These are phyloP conservation scores for Bacidia rubella DNA, from an alignment of 495 filamentous ascomycete species.

Conservation along the genomic window DNA sequence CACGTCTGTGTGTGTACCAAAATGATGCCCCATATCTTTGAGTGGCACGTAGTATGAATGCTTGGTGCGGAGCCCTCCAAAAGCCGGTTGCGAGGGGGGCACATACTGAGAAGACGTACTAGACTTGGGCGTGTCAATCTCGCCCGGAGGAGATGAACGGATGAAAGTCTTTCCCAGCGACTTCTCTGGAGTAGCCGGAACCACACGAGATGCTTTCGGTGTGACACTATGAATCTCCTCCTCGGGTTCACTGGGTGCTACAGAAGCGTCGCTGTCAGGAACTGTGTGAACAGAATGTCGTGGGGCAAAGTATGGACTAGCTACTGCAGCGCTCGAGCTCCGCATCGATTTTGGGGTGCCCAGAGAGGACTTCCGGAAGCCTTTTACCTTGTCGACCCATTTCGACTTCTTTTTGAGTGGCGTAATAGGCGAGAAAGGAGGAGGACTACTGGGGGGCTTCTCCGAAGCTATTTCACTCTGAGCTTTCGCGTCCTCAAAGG, in stretches of 20 bases:
- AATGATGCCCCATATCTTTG: constrained; percentile 44
- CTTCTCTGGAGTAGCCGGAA: constrained; percentile 4
- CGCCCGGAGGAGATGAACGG: constrained; percentile 6
- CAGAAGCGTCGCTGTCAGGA: constrained; percentile 12
- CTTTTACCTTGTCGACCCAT: constrained; percentile 14
- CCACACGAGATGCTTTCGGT: neutral
- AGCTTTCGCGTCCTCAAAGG: neutral
- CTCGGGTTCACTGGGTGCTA: neutral
- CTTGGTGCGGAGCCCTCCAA: constrained; percentile 44
- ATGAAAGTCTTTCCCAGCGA: constrained; percentile 4
- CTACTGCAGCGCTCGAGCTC: constrained; percentile 4
- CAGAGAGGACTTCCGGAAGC: constrained; percentile 5
- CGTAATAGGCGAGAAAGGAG: constrained; percentile 5
- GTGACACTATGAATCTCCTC: neutral
- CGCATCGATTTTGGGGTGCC: neutral
- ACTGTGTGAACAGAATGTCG: constrained; percentile 11
- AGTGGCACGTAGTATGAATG: constrained; percentile 57
- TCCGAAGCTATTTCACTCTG: neutral
- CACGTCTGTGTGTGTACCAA: constrained; percentile 43
- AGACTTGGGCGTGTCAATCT: neutral
- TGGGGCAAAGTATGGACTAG: constrained; percentile 17
- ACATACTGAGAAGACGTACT: constrained; percentile 8
- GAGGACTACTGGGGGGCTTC: neutral
- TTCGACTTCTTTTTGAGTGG: constrained; percentile 4
- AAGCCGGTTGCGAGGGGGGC: constrained; percentile 14